Percentiles rank a stretch among this genome's conserved stretches.
Conservation (phyloP, 225 moss, liverwort and hornwort genomes). For the Pseudisothecium myosuroides region DNA sequence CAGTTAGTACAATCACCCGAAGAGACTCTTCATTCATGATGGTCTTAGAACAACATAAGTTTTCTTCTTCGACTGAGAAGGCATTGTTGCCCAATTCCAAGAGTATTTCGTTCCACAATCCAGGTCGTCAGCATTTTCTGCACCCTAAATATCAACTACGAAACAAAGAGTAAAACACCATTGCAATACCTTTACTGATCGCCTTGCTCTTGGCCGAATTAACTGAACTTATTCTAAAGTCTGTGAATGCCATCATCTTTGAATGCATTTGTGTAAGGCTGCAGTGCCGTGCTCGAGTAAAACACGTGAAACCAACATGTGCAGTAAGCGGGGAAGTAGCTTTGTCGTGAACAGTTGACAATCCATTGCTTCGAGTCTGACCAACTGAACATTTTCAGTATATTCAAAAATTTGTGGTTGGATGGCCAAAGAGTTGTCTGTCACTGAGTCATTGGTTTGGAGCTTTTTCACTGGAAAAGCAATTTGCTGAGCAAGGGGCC, state of each 20-base stretch:
- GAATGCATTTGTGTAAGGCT: not conserved
- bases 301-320: not conserved
- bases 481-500: not conserved
- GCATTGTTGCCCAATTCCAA: not conserved
- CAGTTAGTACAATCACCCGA: not conserved
- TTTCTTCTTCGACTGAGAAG: not conserved
- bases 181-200: not conserved
- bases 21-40: not conserved
- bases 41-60: not conserved
- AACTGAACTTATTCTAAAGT: not conserved
- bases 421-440: not conserved
- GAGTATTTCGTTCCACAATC: not conserved
- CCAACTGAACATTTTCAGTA: not conserved
- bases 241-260: not conserved
- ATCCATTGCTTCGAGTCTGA: not conserved
- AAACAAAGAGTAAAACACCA: no score
- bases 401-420: no score
- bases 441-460: not conserved
- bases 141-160: no score
- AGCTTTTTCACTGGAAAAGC: not conserved
- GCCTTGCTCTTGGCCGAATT: not conserved
- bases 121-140: not conserved
- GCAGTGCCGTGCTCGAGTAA: not conserved
- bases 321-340: not conserved
- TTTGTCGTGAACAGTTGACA: not conserved